phyloP scores from a whole-genome alignment of 441 rosid genomes.

The Theobroma grandiflorum region DNA sequence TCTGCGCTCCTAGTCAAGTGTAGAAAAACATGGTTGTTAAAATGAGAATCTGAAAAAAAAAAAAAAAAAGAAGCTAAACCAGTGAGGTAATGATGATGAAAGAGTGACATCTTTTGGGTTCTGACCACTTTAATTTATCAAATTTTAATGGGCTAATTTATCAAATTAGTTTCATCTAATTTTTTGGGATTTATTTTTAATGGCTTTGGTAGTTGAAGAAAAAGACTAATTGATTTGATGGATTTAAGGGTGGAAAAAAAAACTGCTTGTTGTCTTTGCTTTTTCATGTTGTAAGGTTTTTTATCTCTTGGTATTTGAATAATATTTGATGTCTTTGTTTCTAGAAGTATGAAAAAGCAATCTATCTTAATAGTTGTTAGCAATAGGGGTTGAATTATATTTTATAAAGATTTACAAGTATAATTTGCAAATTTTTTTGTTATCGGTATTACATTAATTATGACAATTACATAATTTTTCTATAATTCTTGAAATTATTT shows the following conservation, averaged over 20 bases:
- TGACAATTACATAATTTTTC: background rate
- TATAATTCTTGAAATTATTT: background rate
- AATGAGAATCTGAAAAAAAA: too few species aligned
- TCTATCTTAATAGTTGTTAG: background rate
- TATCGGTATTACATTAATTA: background rate
- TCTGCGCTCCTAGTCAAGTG: background rate
- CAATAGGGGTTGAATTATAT: background rate
- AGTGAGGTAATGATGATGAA: too few species aligned
- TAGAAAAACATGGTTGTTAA: background rate
- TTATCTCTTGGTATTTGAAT: too few species aligned
- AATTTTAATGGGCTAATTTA: too few species aligned
- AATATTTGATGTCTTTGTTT: background rate
- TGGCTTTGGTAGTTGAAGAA: too few species aligned
- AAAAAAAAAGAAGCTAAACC: too few species aligned
- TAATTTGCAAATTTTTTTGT: background rate
- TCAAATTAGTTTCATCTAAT: too few species aligned
- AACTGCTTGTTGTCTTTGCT: background rate
- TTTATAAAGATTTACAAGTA: constrained; percentile 5
- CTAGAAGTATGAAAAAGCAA: background rate
- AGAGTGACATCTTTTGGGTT: too few species aligned
- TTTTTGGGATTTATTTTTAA: too few species aligned
- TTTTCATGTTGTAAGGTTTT: background rate
- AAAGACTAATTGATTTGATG: too few species aligned
- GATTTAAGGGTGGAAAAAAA: too few species aligned
- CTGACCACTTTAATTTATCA: too few species aligned